Evolutionary conservation across 106 monocot species (phyloP).

Genomic region (Alisma plantagoaquatica): DNA sequence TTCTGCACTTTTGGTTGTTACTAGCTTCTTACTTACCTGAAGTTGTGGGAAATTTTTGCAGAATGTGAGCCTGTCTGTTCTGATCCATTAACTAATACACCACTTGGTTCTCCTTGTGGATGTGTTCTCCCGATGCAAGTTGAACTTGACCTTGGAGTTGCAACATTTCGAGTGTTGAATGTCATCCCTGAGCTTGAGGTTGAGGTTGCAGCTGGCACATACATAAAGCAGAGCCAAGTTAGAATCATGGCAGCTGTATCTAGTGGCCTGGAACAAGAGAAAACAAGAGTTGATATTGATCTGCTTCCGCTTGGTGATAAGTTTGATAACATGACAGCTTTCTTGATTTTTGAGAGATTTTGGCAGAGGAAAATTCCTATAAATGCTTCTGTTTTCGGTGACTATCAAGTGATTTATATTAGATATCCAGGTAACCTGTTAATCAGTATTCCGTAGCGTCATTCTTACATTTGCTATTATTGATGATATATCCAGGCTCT

Average conservation of each 20-base stretch:
- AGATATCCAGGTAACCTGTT: conserved; percentile 65
- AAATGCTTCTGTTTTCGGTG: conserved; percentile 61
- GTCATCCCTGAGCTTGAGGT: conserved; percentile 67
- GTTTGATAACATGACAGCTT: conserved; percentile 73
- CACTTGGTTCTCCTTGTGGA: conserved; percentile 85
- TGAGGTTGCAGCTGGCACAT: conserved; percentile 83
- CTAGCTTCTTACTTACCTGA: no score
- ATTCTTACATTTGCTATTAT: not conserved
- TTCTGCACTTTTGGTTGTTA: no score
- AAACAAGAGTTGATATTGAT: conserved; percentile 64
- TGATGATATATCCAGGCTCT: not conserved
- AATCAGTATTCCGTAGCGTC: not conserved
- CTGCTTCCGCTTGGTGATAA: conserved; percentile 78
- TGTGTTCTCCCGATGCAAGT: conserved; percentile 79
- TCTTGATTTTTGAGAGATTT: conserved; percentile 75
- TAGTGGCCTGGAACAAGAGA: conserved; percentile 36
- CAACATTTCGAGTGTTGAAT: conserved; percentile 53
- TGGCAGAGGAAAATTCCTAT: conserved; percentile 66
- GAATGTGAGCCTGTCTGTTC: conserved; percentile 36
- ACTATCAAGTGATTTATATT: conserved; percentile 66
- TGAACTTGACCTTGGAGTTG: conserved; percentile 57
- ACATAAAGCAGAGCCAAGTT: conserved; percentile 95
- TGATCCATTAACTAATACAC: conserved; percentile 54
- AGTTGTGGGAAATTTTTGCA: no score
- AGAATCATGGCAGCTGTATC: conserved; percentile 90